Evolutionary conservation across 73 alveolate genomes (phyloP).

Genomic region (Breviolum minutum): DNA sequence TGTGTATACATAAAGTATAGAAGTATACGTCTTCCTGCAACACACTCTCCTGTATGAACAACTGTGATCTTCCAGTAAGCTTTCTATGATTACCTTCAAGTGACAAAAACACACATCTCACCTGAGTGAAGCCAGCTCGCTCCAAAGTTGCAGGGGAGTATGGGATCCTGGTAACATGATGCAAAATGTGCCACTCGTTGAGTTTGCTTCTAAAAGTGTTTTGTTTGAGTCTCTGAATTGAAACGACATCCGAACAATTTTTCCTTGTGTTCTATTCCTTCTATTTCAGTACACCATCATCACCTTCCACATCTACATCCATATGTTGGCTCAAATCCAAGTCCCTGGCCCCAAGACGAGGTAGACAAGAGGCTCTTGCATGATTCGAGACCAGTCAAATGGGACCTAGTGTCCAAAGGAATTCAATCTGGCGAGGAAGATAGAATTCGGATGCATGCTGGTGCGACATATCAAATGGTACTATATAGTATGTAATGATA

Average conservation of each 20-base stretch:
- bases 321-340: too few relatives aligned
- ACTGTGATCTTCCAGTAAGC: too few relatives aligned
- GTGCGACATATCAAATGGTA: too few relatives aligned
- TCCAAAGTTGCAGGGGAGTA: slow-evolving; percentile 28
- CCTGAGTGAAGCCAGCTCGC: slow-evolving; percentile 38
- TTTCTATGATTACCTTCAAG: not conserved
- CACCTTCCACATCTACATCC: too few relatives aligned
- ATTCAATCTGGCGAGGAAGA: not conserved
- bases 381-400: slow-evolving; percentile 59
- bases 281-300: too few relatives aligned
- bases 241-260: too few relatives aligned
- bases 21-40: too few relatives aligned
- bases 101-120: not conserved
- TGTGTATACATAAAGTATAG: too few relatives aligned
- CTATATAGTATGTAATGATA: not conserved
- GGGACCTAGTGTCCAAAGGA: slow-evolving; percentile 14
- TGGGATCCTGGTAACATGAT: slow-evolving; percentile 1
- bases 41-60: too few relatives aligned
- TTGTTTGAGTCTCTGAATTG: not conserved
- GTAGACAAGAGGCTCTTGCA: slow-evolving; percentile 80
- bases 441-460: too few relatives aligned
- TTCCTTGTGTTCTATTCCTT: too few relatives aligned
- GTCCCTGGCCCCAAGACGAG: slow-evolving; percentile 36
- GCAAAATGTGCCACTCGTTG: not conserved
- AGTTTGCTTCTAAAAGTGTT: not conserved